A percentile compares a stretch with the other conserved stretches of the same genome.
These are phyloP conservation scores for Actinidia arguta DNA, from an alignment of 179 eudicot species.

Conservation along the genomic window DNA sequence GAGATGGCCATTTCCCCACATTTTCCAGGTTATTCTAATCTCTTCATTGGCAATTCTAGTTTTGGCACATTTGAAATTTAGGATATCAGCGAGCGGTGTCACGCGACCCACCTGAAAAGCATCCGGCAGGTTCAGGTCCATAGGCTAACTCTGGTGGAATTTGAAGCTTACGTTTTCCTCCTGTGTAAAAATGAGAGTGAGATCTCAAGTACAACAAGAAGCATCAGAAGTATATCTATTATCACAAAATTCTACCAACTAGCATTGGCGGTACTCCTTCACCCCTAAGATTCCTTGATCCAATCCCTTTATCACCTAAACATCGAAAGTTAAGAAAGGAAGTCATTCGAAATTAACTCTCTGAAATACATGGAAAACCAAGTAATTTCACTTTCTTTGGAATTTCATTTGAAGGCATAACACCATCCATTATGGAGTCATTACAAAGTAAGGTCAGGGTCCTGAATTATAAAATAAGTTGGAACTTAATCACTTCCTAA, in stretches of 20 bases:
- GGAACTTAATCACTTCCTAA: background rate
- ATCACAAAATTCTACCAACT: conserved; percentile 56
- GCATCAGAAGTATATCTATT: background rate
- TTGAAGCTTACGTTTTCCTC: conserved; percentile 86
- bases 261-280: conserved; percentile 95
- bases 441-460: background rate
- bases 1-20: background rate
- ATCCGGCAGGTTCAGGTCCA: conserved; percentile 97
- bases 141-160: conserved; percentile 91
- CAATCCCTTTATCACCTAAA: conserved; percentile 87
- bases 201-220: background rate
- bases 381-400: background rate
- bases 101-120: conserved; percentile 73
- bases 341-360: background rate
- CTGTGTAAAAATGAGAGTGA: conserved; percentile 34
- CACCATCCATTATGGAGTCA: background rate
- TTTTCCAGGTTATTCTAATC: background rate
- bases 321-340: background rate
- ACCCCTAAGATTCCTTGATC: conserved; percentile 96
- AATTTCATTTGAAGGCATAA: background rate
- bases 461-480: background rate
- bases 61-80: background rate
- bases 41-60: background rate
- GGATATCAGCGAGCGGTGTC: background rate
- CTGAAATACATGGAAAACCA: background rate